A percentile compares a stretch with the other conserved stretches of the same genome.
Conservation (phyloP, 768 basidiomycete genomes). For the Mycena polygramma region DNA sequence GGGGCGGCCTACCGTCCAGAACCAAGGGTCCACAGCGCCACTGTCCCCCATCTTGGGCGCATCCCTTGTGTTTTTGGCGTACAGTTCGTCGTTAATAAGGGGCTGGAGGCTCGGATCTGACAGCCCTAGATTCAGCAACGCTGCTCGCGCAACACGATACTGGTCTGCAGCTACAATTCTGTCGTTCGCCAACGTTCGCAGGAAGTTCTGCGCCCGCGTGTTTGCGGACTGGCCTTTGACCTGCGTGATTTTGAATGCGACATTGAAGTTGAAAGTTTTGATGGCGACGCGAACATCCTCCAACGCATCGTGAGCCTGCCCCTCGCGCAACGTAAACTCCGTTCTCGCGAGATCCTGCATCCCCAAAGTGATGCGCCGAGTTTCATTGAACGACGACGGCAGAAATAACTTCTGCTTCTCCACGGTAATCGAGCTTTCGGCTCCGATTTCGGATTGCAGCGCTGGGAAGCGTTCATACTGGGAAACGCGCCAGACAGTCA, state of each 20-base stretch:
- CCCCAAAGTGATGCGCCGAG: not conserved
- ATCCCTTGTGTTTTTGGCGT: slow-evolving; percentile 36
- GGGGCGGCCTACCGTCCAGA: slow-evolving; percentile 39
- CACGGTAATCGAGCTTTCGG: too few species aligned
- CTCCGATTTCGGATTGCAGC: not conserved
- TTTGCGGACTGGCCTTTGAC: not conserved
- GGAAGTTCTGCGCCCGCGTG: slow-evolving; percentile 2
- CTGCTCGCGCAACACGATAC: not conserved
- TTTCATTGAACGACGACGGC: not conserved
- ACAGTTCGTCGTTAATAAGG: slow-evolving; percentile 35
- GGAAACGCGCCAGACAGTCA: not conserved
- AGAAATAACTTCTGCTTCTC: slow-evolving; percentile 9
- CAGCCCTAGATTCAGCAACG: not conserved
- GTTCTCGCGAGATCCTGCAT: not conserved
- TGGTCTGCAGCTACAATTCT: not conserved
- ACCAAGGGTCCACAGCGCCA: slow-evolving; percentile 42
- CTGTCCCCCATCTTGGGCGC: slow-evolving; percentile 37
- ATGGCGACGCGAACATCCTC: not conserved
- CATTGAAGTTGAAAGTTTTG: slow-evolving; percentile 3
- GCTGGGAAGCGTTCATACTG: not conserved
- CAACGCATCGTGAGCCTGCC: slow-evolving; percentile 8
- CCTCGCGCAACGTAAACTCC: slow-evolving; percentile 4
- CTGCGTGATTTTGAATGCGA: not conserved
- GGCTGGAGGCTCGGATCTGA: slow-evolving; percentile 33
- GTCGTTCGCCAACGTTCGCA: not conserved